phyloP scores from a whole-genome alignment of 1,284 basidiomycete species.

The Pascua sp. region DNA sequence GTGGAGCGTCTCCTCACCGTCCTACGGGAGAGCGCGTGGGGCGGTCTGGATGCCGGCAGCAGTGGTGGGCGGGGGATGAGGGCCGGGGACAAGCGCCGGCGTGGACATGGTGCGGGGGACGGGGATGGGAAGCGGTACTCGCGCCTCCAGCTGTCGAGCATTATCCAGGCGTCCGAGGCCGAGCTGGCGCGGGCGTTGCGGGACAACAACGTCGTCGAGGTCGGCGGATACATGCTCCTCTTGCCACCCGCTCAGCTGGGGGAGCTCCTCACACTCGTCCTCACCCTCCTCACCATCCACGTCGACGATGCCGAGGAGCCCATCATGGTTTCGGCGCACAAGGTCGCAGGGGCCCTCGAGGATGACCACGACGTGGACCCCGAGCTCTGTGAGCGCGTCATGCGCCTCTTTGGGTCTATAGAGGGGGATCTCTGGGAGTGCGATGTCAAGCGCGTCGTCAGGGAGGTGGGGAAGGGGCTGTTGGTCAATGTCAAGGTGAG shows the following conservation, averaged over 20 bases:
- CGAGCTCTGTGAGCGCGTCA: constrained; percentile 63
- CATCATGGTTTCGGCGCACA: neutral
- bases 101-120: constrained; percentile 4
- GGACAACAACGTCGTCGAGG: constrained; percentile 64
- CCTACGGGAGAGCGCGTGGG: constrained; percentile 64
- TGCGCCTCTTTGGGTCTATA: constrained; percentile 72
- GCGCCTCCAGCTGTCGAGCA: constrained; percentile 60
- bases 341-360: constrained; percentile 58
- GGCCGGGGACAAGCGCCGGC: constrained; percentile 12
- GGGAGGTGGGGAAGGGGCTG: constrained; percentile 57
- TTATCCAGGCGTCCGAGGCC: constrained; percentile 72
- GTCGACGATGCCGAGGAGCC: neutral
- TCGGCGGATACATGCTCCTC: constrained; percentile 54
- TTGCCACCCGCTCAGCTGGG: constrained; percentile 64
- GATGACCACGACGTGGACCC: constrained; percentile 69
- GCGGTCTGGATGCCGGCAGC: constrained; percentile 49
- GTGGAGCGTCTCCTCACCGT: constrained; percentile 64
- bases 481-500: constrained; percentile 62
- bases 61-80: constrained; percentile 6
- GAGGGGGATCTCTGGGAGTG: constrained; percentile 26
- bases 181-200: constrained; percentile 65
- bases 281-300: constrained; percentile 57
- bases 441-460: constrained; percentile 31
- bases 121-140: constrained; percentile 50
- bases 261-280: constrained; percentile 67